Evolutionary conservation across 208 protist species (phyloP).

Genomic region (Wallacemonas sp.): DNA sequence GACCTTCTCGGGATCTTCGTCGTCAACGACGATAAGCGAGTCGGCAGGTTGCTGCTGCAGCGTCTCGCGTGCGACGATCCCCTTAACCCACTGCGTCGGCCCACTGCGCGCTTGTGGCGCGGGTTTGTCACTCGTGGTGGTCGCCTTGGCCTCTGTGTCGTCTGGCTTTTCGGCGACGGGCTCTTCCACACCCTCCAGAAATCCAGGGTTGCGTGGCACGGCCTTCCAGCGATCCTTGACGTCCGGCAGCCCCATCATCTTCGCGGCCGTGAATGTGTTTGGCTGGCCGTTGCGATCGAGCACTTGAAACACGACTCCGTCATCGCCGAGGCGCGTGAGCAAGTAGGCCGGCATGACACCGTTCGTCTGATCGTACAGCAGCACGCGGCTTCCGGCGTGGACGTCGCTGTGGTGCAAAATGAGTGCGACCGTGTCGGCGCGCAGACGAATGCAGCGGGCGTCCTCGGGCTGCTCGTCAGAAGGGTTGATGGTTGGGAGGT

Average conservation of each 20-base stretch:
- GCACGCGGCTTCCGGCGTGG: slow-evolving; percentile 65
- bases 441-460: slow-evolving; percentile 56
- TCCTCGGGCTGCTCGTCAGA: slow-evolving; percentile 72
- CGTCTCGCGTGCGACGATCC: slow-evolving; percentile 57
- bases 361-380: slow-evolving; percentile 83
- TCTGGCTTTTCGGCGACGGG: slow-evolving; percentile 33
- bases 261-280: slow-evolving; percentile 56
- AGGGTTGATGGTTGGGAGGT: slow-evolving; percentile 82
- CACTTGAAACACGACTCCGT: slow-evolving; percentile 78
- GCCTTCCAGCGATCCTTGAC: slow-evolving; percentile 86
- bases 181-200: slow-evolving; percentile 49
- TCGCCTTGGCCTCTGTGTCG: not conserved
- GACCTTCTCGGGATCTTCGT: slow-evolving; percentile 33
- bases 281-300: slow-evolving; percentile 82
- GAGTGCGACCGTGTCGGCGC: slow-evolving; percentile 84
- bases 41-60: slow-evolving; percentile 62
- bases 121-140: too few relatives aligned
- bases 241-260: slow-evolving; percentile 49
- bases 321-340: slow-evolving; percentile 66
- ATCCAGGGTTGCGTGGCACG: slow-evolving; percentile 72
- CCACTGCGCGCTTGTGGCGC: slow-evolving; percentile 8
- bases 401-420: slow-evolving; percentile 88
- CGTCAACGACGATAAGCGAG: slow-evolving; percentile 76
- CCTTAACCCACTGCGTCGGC: slow-evolving; percentile 76
- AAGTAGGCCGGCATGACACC: slow-evolving; percentile 75